Evolutionary conservation across 768 basidiomycete species (phyloP).

Genomic region (Pleurotus platypus): DNA sequence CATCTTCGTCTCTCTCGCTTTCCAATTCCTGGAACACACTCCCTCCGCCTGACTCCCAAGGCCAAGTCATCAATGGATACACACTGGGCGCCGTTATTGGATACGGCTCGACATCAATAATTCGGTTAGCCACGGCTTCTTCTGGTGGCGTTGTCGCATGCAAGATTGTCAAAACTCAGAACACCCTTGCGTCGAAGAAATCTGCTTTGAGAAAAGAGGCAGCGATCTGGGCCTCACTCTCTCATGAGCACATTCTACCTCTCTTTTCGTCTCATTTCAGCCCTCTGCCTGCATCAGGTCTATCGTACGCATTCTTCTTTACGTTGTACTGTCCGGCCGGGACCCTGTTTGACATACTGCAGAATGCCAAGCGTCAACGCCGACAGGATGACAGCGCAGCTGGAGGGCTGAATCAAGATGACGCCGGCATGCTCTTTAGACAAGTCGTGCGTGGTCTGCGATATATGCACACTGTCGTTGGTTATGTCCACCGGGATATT

Average conservation of each 20-base stretch:
- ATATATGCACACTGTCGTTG: slow-evolving; percentile 76
- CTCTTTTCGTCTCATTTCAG: slow-evolving; percentile 48
- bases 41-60: slow-evolving; percentile 59
- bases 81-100: slow-evolving; percentile 75
- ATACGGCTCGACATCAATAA: slow-evolving; percentile 78
- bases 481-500: slow-evolving; percentile 88
- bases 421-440: slow-evolving; percentile 80
- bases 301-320: slow-evolving; percentile 69
- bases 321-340: slow-evolving; percentile 83
- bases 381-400: slow-evolving; percentile 51
- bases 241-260: slow-evolving; percentile 85
- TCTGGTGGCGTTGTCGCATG: slow-evolving; percentile 74
- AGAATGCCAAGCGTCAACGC: slow-evolving; percentile 21
- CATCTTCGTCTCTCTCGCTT: slow-evolving; percentile 69
- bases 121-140: slow-evolving; percentile 61
- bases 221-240: slow-evolving; percentile 67
- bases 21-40: slow-evolving; percentile 42
- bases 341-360: slow-evolving; percentile 79
- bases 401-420: slow-evolving; percentile 47
- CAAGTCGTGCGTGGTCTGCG: slow-evolving; percentile 81
- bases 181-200: slow-evolving; percentile 44
- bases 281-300: slow-evolving; percentile 34
- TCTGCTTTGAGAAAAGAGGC: slow-evolving; percentile 60
- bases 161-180: slow-evolving; percentile 72
- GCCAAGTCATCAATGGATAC: slow-evolving; percentile 66